Percentiles rank a stretch among this genome's conserved stretches.
Conservation (phyloP, 305 asterid genomes). For the Plantago rigida region DNA sequence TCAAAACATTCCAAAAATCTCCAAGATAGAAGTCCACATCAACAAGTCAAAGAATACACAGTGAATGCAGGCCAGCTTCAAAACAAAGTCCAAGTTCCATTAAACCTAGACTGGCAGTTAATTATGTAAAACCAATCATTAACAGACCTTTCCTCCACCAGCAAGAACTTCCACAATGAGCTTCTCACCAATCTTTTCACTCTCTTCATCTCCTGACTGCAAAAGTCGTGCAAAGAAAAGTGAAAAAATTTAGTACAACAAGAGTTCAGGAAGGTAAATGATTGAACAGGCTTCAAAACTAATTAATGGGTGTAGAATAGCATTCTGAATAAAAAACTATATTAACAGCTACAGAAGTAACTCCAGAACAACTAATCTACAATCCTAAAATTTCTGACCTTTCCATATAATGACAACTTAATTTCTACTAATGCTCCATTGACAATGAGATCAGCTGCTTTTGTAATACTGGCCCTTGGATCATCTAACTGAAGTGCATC, state of each 20-base stretch:
- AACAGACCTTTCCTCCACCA: conserved; percentile 89
- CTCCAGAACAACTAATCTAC: conserved; percentile 16
- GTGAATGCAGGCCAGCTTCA: conserved; percentile 15
- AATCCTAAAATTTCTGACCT: conserved; percentile 43
- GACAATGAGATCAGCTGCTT: conserved; percentile 80
- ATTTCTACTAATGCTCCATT: conserved; percentile 73
- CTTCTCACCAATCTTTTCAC: conserved; percentile 49
- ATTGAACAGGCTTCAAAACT: conserved; percentile 9
- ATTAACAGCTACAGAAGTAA: conserved; percentile 17
- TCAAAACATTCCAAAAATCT: background rate
- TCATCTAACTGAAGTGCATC: conserved; percentile 41
- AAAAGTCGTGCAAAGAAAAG: conserved; percentile 14
- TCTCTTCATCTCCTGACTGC: conserved; percentile 56
- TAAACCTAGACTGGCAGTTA: conserved; percentile 6
- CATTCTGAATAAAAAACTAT: conserved; percentile 16
- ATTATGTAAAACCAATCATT: conserved; percentile 26
- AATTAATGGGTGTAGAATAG: conserved; percentile 15
- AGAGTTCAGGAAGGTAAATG: conserved; percentile 11
- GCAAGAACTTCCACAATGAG: conserved; percentile 78
- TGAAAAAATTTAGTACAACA: conserved; percentile 8
- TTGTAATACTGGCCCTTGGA: conserved; percentile 34
- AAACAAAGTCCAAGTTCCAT: conserved; percentile 9
- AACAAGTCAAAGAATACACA: conserved; percentile 6
- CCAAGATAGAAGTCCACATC: conserved; percentile 12
- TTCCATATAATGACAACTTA: conserved; percentile 71